Conservation (phyloP, 2,329 filamentous ascomycete genomes). For the Aureobasidium namibiae region DNA sequence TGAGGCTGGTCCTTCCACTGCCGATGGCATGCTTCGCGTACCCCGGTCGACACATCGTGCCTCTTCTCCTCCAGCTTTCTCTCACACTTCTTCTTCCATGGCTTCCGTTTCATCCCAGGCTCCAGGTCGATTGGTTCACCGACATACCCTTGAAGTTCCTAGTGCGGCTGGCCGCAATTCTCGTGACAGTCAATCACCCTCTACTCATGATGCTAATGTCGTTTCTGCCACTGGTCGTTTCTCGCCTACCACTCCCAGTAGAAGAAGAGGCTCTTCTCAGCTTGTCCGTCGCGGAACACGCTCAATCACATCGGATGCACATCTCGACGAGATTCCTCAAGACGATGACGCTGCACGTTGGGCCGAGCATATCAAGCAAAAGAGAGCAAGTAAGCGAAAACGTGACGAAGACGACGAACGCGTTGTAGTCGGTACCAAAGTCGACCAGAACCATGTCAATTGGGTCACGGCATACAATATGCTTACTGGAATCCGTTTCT, state of each 20-base stretch:
- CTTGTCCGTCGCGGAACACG: slow-evolving; percentile 73
- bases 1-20: slow-evolving; percentile 16
- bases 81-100: slow-evolving; percentile 33
- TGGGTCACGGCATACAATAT: slow-evolving; percentile 99
- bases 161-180: slow-evolving; percentile 60
- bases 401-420: slow-evolving; percentile 79
- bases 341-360: slow-evolving; percentile 88
- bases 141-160: slow-evolving; percentile 84
- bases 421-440: slow-evolving; percentile 92
- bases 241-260: slow-evolving; percentile 57
- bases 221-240: slow-evolving; percentile 68
- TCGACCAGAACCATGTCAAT: slow-evolving; percentile 93
- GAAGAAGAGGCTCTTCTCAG: slow-evolving; percentile 73
- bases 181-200: slow-evolving; percentile 48
- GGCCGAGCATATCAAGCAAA: slow-evolving; percentile 88
- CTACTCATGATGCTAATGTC: slow-evolving; percentile 45
- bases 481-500: slow-evolving; percentile 96
- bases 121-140: slow-evolving; percentile 59
- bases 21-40: slow-evolving; percentile 20
- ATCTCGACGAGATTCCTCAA: slow-evolving; percentile 71
- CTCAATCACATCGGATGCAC: slow-evolving; percentile 67
- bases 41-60: slow-evolving; percentile 22
- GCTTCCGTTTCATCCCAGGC: slow-evolving; percentile 38
- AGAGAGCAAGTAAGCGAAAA: slow-evolving; percentile 77
- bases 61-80: slow-evolving; percentile 31